Percentiles rank a stretch among this genome's conserved stretches.
Conservation (phyloP, 2,329 filamentous ascomycete genomes). For the Stylonectria norvegica region DNA sequence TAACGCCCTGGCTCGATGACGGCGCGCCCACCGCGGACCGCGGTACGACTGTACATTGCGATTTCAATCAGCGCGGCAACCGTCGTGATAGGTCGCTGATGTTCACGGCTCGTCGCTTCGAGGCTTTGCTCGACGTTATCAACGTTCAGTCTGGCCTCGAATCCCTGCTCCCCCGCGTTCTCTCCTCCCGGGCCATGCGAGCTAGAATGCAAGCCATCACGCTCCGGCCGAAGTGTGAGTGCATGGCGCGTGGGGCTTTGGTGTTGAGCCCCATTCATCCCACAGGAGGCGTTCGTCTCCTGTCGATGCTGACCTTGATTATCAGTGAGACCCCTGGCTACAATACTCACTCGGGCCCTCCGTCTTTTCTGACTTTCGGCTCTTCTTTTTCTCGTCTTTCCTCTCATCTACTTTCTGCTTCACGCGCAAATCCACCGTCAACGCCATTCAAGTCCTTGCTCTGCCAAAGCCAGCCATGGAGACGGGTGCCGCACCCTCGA, state of each 20-base stretch:
- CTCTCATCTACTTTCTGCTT: background rate
- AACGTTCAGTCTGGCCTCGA: background rate
- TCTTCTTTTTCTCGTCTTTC: constrained; percentile 3
- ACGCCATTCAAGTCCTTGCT: background rate
- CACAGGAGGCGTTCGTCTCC: constrained; percentile 1
- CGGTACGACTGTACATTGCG: too few relatives aligned
- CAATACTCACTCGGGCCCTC: background rate
- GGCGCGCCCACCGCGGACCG: constrained; percentile 8
- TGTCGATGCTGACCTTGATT: background rate
- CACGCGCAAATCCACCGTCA: background rate
- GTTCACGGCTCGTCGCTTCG: constrained; percentile 1
- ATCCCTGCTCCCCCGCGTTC: constrained; percentile 11
- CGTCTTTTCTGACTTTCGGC: constrained; percentile 2
- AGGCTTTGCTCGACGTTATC: background rate
- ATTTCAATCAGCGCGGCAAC: constrained; percentile 12
- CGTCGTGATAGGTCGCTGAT: constrained; percentile 3
- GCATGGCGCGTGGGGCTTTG: background rate
- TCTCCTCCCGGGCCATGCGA: constrained; percentile 2
- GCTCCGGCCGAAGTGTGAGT: background rate
- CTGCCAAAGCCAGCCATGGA: constrained; percentile 9
- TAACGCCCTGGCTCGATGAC: too few relatives aligned
- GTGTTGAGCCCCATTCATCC: constrained; percentile 5
- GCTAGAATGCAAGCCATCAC: constrained; percentile 6
- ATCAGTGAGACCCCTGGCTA: background rate
- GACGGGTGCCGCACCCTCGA: constrained; percentile 8